Percentiles rank a stretch among this genome's conserved stretches.
Conservation (phyloP, 75 land plant species). For the Pinus albicaulis region DNA sequence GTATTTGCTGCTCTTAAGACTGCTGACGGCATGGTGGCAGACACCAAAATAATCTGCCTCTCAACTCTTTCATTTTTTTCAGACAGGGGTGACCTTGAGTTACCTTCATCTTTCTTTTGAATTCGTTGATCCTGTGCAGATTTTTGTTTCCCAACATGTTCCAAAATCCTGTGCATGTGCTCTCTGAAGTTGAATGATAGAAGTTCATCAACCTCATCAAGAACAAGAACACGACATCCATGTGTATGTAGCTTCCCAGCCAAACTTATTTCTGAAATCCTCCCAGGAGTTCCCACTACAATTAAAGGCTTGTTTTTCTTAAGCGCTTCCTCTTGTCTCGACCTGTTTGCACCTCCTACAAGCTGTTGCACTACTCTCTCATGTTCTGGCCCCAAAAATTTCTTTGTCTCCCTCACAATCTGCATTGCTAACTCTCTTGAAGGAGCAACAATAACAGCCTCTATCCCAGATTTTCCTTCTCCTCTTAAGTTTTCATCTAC, state of each 20-base stretch:
- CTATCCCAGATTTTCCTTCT: slow-evolving; percentile 44
- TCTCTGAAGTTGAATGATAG: slow-evolving; percentile 81
- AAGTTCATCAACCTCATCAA: slow-evolving; percentile 94
- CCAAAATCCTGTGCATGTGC: slow-evolving; percentile 86
- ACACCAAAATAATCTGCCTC: slow-evolving; percentile 85
- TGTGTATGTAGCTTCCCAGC: slow-evolving; percentile 93
- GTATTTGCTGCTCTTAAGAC: slow-evolving; percentile 83
- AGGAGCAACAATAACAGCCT: slow-evolving; percentile 93
- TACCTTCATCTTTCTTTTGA: slow-evolving; percentile 5
- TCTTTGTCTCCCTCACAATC: slow-evolving; percentile 90
- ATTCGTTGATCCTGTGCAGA: slow-evolving; percentile 18
- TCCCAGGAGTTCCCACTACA: slow-evolving; percentile 94
- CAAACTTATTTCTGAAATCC: slow-evolving; percentile 88
- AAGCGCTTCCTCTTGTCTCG: slow-evolving; percentile 90
- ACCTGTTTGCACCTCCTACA: slow-evolving; percentile 88
- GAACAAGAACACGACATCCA: slow-evolving; percentile 81
- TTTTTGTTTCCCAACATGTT: slow-evolving; percentile 82
- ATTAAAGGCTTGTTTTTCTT: slow-evolving; percentile 88
- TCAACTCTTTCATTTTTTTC: slow-evolving; percentile 19
- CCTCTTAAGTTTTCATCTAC: slow-evolving; percentile 7
- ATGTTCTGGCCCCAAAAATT: slow-evolving; percentile 65
- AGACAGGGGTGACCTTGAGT: slow-evolving; percentile 2
- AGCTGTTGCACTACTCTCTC: slow-evolving; percentile 84
- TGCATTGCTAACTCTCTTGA: slow-evolving; percentile 97
- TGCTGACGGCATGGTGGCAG: slow-evolving; percentile 91